A percentile compares a stretch with the other conserved stretches of the same genome.
phyloP scores from a whole-genome alignment of 257 asterid species.

The Agastache rugosa region DNA sequence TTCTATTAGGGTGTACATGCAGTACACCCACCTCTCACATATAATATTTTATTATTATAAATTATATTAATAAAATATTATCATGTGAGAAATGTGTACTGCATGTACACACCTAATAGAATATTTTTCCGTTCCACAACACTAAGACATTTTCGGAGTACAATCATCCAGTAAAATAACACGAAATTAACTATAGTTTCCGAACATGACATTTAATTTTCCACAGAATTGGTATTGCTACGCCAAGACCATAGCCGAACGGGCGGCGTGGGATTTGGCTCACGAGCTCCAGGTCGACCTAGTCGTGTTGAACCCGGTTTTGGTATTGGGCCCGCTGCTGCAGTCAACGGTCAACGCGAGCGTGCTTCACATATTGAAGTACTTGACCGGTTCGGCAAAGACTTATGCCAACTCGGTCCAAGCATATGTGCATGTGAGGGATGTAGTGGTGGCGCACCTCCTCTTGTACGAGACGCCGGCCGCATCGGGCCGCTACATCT shows the following conservation, averaged over 20 bases:
- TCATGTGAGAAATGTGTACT: too few relatives aligned
- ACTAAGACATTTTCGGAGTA: too few relatives aligned
- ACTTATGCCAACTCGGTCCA: conserved; percentile 82
- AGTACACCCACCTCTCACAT: too few relatives aligned
- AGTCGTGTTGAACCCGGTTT: conserved; percentile 79
- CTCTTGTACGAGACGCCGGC: too few relatives aligned
- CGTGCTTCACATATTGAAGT: conserved; percentile 80
- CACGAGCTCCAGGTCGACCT: conserved; percentile 71
- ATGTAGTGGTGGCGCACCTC: conserved; percentile 82
- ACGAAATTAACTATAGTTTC: too few relatives aligned
- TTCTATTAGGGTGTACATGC: too few relatives aligned
- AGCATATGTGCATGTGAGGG: conserved; percentile 87
- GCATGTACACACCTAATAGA: too few relatives aligned
- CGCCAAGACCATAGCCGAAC: conserved; percentile 84
- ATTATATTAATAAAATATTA: too few relatives aligned
- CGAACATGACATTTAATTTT: background rate
- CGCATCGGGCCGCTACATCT: too few relatives aligned
- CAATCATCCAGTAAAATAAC: too few relatives aligned
- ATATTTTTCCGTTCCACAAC: too few relatives aligned
- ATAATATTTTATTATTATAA: too few relatives aligned
- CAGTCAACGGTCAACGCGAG: conserved; percentile 87
- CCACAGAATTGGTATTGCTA: conserved; percentile 90
- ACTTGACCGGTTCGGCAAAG: conserved; percentile 83
- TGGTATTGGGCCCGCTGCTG: conserved; percentile 82
- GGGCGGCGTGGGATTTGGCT: conserved; percentile 73